phyloP scores from a whole-genome alignment of 192 early-diverging fungal species.

The Entrophospora sp. region DNA sequence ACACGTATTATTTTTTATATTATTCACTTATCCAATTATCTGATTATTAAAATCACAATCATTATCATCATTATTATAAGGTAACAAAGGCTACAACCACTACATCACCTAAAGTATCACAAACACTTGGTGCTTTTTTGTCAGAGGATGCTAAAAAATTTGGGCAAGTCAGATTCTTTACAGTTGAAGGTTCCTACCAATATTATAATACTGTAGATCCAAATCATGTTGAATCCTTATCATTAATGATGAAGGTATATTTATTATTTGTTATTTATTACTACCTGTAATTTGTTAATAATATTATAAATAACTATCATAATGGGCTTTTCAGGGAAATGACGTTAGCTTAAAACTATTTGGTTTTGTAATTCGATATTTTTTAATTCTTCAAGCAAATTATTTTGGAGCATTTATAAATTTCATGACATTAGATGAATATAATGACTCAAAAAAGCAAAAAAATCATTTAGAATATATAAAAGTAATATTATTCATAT shows the following conservation, averaged over 20 bases:
- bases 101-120: conserved; percentile 50
- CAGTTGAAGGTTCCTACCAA: conserved; percentile 41
- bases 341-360: conserved; percentile 52
- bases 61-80: too few species aligned
- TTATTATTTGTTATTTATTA: background rate
- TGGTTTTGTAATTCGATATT: conserved; percentile 57
- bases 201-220: conserved; percentile 44
- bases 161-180: conserved; percentile 30
- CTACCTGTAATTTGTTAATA: too few species aligned
- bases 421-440: conserved; percentile 58
- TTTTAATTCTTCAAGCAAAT: conserved; percentile 62
- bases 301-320: background rate
- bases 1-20: background rate
- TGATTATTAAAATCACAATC: background rate
- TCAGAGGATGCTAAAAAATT: conserved; percentile 41
- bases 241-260: conserved; percentile 35
- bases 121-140: conserved; percentile 58
- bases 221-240: conserved; percentile 41
- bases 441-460: conserved; percentile 39
- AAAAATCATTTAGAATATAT: conserved; percentile 33
- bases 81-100: conserved; percentile 35
- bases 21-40: background rate
- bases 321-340: conserved; percentile 31
- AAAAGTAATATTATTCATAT: background rate
- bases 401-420: conserved; percentile 55